Percentiles rank a stretch among this genome's conserved stretches.
Conservation (phyloP, 2,329 filamentous ascomycete species). For the Ascochyta rabiei region DNA sequence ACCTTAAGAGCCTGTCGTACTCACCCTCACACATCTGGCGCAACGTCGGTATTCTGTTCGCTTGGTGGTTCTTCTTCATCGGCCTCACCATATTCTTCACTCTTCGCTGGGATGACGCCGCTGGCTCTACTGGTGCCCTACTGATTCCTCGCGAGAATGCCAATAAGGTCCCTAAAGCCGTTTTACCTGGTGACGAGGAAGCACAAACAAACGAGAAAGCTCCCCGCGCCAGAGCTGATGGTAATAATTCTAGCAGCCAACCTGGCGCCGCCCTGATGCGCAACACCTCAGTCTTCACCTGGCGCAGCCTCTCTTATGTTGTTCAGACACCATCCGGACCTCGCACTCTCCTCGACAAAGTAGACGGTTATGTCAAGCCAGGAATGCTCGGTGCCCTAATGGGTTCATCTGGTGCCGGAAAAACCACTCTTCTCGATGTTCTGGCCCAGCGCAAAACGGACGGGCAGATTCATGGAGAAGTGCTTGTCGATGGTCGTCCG, state of each 20-base stretch:
- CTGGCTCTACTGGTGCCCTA: slow-evolving; percentile 59
- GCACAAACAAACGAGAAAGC: slow-evolving; percentile 39
- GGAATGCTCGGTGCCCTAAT: slow-evolving; percentile 52
- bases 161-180: slow-evolving; percentile 26
- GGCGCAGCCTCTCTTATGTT: slow-evolving; percentile 61
- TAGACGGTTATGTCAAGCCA: slow-evolving; percentile 61
- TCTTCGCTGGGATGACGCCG: slow-evolving; percentile 60
- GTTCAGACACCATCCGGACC: slow-evolving; percentile 56
- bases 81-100: slow-evolving; percentile 65
- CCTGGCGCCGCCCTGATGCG: slow-evolving; percentile 58
- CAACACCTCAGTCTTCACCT: slow-evolving; percentile 74
- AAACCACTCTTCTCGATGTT: slow-evolving; percentile 44
- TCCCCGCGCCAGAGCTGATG: slow-evolving; percentile 2
- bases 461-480: slow-evolving; percentile 35
- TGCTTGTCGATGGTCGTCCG: slow-evolving; percentile 38
- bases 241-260: background rate
- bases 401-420: slow-evolving; percentile 42
- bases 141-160: slow-evolving; percentile 62
- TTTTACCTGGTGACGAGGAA: slow-evolving; percentile 57
- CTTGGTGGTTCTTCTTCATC: slow-evolving; percentile 53
- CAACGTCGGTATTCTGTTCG: slow-evolving; percentile 54
- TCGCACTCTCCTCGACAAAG: slow-evolving; percentile 57
- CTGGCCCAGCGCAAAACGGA: slow-evolving; percentile 37
- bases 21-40: slow-evolving; percentile 36
- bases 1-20: slow-evolving; percentile 59